Evolutionary conservation across 305 asterid genomes (phyloP), one percentile per base, ranked within the genome.

Genomic region (Andrographis paniculata): DNA sequence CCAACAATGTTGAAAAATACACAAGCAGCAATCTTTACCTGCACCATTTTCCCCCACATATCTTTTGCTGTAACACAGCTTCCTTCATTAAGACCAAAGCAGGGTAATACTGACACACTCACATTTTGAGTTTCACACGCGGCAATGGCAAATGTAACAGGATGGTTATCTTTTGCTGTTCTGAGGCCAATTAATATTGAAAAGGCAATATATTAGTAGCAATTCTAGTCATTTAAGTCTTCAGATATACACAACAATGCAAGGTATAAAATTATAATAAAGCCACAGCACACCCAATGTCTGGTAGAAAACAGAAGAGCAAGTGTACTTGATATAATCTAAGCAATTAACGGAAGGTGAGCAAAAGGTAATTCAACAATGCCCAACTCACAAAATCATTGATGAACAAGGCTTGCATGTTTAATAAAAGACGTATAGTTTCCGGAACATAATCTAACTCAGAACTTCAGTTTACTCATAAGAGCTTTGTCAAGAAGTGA

Each of bases 101-200:
- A 77, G 31, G 99, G 99, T 69, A 92, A 70, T 63, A 87, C 95
- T 12, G 99, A 72, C 20, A 92, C 92, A 1, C 71, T 92, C 55
- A 87, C 97, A 57, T 87, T 92, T 73, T 92, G 99, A 51, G 99
- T 84, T 67, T 92, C 99, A 56, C 88, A 84, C 17, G 99, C 97
- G 45, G 99, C 95, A 20, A 92, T 77, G 20, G 99, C 99, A 31
- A 60, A 92, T 5, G 97, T 87, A 58, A 85, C 95, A 1, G 99
- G 99, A 41, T 84, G 97, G 41, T 92, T 81, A 40, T 64, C 84
- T 73, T 79, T 87, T 17, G 99, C 80, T 17, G 95, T 84, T 75
- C 99, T 92, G 94, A 45, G 75, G 56, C 43, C 36, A 50, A 50
- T 66, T 44, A 61, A 42, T 28, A 18, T 51, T 9, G n/a, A 11